Percentiles rank a stretch among this genome's conserved stretches.
These are phyloP conservation scores for Orbilia quercus DNA, from an alignment of 2,329 filamentous ascomycete species.

Conservation along the genomic window DNA sequence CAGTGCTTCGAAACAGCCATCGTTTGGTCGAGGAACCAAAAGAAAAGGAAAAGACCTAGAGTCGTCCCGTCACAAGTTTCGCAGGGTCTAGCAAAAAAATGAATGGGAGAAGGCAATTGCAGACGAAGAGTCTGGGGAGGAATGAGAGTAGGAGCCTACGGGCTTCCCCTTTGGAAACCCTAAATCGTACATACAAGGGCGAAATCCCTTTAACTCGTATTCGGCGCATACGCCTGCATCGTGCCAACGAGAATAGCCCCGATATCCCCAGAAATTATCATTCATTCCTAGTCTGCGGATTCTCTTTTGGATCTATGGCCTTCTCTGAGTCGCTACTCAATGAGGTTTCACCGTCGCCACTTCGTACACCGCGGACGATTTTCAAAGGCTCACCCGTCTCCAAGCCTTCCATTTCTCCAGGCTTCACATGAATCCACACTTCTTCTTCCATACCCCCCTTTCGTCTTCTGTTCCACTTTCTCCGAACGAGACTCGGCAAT, in stretches of 20 bases:
- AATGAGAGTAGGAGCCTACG: no score
- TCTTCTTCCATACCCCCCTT: conserved; percentile 40
- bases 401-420: conserved; percentile 21
- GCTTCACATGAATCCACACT: conserved; percentile 33
- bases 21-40: no score
- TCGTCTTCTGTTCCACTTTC: conserved; percentile 31
- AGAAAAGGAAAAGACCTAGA: no score
- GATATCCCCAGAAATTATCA: not conserved
- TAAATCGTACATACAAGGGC: no score
- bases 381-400: conserved; percentile 23
- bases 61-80: no score
- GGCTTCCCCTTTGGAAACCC: no score
- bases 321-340: not conserved
- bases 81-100: no score
- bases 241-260: not conserved
- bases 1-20: no score
- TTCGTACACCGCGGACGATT: conserved; percentile 12
- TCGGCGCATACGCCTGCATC: no score
- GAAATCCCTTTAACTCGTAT: no score
- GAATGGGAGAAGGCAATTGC: no score
- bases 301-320: conserved; percentile 2
- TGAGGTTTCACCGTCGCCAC: not conserved
- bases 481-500: conserved; percentile 18
- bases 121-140: no score
- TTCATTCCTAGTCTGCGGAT: conserved; percentile 10